Evolutionary conservation across 768 basidiomycete species (phyloP).

Genomic region (Mycena haematopus): DNA sequence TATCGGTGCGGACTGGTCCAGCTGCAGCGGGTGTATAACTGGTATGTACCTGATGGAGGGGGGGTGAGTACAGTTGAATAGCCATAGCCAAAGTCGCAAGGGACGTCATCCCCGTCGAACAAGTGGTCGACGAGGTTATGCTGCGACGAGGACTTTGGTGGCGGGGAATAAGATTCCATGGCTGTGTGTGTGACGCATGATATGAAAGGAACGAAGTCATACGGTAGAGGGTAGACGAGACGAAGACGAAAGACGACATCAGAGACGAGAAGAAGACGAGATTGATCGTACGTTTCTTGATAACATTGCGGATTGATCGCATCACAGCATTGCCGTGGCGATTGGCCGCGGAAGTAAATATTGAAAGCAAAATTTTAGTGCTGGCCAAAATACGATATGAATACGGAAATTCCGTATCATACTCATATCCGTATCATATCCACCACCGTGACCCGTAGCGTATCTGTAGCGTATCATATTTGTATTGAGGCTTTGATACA

Average conservation of each 20-base stretch:
- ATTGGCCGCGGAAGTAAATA: too few relatives aligned
- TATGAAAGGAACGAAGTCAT: too few relatives aligned
- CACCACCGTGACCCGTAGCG: background rate
- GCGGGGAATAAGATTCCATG: too few relatives aligned
- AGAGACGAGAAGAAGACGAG: too few relatives aligned
- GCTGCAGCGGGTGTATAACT: background rate
- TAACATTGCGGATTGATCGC: too few relatives aligned
- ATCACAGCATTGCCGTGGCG: too few relatives aligned
- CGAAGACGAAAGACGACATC: too few relatives aligned
- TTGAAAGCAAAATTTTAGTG: too few relatives aligned
- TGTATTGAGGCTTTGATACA: background rate
- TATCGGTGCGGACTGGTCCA: too few relatives aligned
- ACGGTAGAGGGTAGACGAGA: too few relatives aligned
- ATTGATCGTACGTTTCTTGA: too few relatives aligned
- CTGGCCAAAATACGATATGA: constrained; percentile 11
- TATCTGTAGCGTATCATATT: constrained; percentile 1
- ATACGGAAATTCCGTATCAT: constrained; percentile 1
- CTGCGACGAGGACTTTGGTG: background rate
- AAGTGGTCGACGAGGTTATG: background rate
- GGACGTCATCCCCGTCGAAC: background rate
- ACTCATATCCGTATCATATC: constrained; percentile 11
- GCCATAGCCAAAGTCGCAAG: background rate
- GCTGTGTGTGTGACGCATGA: too few relatives aligned
- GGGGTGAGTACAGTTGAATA: background rate
- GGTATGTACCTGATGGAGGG: background rate